Base-by-base conservation (phyloP, 2,329 filamentous ascomycete genomes). In the Trichoderma harzianum region DNA sequence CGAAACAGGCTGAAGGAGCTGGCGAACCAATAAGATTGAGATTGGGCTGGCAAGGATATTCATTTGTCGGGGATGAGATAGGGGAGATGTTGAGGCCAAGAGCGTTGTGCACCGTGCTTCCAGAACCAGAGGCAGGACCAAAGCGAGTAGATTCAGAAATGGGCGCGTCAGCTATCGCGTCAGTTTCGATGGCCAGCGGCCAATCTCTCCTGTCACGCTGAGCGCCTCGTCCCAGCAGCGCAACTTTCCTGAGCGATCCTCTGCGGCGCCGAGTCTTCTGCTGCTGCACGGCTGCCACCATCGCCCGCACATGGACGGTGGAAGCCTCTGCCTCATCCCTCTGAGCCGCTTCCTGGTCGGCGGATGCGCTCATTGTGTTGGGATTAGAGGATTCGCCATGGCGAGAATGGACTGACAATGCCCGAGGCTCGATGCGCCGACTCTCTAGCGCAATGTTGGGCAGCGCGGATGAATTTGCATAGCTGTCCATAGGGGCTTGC, bases 221-320 rank as follows among this genome's bases (percentile, higher is more conserved):
- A 69, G 86, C 89, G 73, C 91, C 91, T 74, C 92, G 92, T 18
- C 93, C 93, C 21, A 97, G 86, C 63, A 97, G 85, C 30, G 94
- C 94, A 12, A 93, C 93, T 82, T 97, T 97, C 72, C 95, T 89
- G 79, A 98, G 84, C 12, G 95, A 97, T 5, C 94, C 94, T 79
- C 92, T 93, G 72, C 95, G 89, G 76, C 91, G 90, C 70, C 94
- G 87, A 81, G 76, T 86, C 83, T 81, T 86, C 79, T 80, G 85
- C 78, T 81, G 85, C 77, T 83, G 83, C 61, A 77, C 75, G 43
- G 78, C 76, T 71, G 75, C 79, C 62, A 75, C 77, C 71, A 78
- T 79, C 72, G 76, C 75, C 72, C 76, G 78, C 60, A 58, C 74
- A 60, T 73, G 77, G 62, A 73, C 65, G 53, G 69, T 21, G 21